Conservation (phyloP, 768 basidiomycete species). For the Kwoniella sp. region DNA sequence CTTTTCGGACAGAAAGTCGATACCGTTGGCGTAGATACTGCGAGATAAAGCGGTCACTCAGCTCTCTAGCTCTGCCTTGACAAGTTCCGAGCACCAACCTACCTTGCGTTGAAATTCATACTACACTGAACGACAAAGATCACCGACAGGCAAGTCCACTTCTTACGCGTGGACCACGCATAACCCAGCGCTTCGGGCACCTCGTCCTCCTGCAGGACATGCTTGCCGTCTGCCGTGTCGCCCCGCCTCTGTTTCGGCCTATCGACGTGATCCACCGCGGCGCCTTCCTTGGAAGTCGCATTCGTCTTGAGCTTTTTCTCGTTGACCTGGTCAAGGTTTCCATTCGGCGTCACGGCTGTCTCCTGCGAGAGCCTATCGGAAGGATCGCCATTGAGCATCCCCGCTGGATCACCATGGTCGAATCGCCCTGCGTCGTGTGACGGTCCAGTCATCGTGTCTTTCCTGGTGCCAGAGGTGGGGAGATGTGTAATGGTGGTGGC, state of each 20-base stretch:
- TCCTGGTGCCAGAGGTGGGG: too few relatives aligned
- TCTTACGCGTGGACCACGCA: conserved; percentile 23
- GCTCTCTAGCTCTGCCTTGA: too few relatives aligned
- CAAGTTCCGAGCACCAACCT: too few relatives aligned
- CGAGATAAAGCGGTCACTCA: too few relatives aligned
- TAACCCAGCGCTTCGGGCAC: conserved; percentile 24
- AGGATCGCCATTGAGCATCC: too few relatives aligned
- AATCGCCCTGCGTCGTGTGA: too few relatives aligned
- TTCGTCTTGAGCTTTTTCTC: neutral
- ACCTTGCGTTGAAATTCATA: conserved; percentile 23
- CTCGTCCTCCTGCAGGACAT: conserved; percentile 23
- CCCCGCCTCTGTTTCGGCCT: conserved; percentile 2
- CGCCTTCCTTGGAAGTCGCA: neutral
- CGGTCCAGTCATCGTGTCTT: too few relatives aligned
- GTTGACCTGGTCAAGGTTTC: neutral
- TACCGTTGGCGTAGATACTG: conserved; percentile 42
- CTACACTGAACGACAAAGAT: conserved; percentile 44
- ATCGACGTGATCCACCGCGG: conserved; percentile 2
- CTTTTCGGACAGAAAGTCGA: conserved; percentile 27
- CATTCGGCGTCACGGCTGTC: neutral
- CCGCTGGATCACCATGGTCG: too few relatives aligned
- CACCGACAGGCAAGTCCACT: conserved; percentile 37
- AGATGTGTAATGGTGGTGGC: too few relatives aligned
- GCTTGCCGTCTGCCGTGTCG: conserved; percentile 8
- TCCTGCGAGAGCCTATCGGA: too few relatives aligned